Base-by-base conservation (phyloP, 495 filamentous ascomycete species). In the Pyrenula aspistea region DNA sequence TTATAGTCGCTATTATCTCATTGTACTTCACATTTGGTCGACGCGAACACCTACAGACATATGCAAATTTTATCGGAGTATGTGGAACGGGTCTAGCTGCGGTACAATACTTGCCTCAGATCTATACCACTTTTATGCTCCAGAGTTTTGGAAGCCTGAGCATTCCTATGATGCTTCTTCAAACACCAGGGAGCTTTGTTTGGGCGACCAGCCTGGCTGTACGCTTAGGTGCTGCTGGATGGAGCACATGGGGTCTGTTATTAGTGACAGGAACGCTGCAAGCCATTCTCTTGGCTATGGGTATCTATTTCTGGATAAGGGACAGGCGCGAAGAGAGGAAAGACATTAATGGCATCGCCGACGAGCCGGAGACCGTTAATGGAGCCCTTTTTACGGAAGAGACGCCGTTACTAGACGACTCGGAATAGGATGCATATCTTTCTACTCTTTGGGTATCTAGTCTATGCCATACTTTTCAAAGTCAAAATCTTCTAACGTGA, bases 151-250 rank as follows among this genome's bases (percentile, higher is more conserved):
- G 88, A 36, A 94, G 88, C 64, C 68, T 98, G 57, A 95, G 89
- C 64, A 91, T 98, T 56, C 87, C 91, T 1, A 97, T 96, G 89
- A 98, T 98, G 93, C 86, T 86, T 66, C 95, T 97, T 49, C 93
- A 98, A 68, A 96, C 91, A 0, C 93, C 93, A 0, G 93, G 93
- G 4, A 86, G 86, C 59, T 84, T 94, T 62, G 72, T 97, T 21
- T 97, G 91, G 76, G 89, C 91, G 1, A 83, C 75, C 19, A 97
- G 91, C 70, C 68, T 98, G 25, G 87, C 85, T 19, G 84, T 80
- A 11, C 80, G 93, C 51, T 76, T 95, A 42, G 93, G 93, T 3
- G 72, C 71, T 68, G 82, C 80, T 21, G 92, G 89, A 12, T 98
- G 93, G 93, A 97, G 94, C 70, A 87, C 88, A 1, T 98, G 93